Percentiles rank a stretch among this genome's conserved stretches.
Conservation (phyloP, 2,329 filamentous ascomycete genomes). For the Periconia sp. region DNA sequence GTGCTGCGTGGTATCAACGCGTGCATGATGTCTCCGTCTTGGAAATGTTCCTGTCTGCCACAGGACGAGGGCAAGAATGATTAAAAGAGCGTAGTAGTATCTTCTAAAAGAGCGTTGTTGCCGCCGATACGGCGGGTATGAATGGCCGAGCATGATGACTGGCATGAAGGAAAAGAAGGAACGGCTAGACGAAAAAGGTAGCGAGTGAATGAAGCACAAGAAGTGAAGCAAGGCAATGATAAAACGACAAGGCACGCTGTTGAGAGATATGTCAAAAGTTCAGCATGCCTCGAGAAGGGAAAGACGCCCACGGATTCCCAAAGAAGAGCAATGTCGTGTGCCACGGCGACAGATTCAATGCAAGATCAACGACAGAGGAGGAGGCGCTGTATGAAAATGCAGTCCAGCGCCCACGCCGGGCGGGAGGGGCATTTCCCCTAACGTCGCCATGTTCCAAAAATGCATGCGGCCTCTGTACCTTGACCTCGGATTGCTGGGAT, state of each 20-base stretch:
- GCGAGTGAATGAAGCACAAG: neutral
- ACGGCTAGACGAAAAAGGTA: neutral
- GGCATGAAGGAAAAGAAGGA: slow-evolving; percentile 3
- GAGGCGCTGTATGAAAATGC: neutral
- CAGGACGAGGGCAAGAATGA: slow-evolving; percentile 8
- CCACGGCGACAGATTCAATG: neutral
- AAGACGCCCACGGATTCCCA: neutral
- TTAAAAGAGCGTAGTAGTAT: slow-evolving; percentile 11
- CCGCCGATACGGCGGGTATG: slow-evolving; percentile 11
- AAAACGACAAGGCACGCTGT: neutral
- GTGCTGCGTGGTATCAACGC: slow-evolving; percentile 4
- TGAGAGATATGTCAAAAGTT: neutral
- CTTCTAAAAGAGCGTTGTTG: slow-evolving; percentile 15
- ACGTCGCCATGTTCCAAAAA: neutral
- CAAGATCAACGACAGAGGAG: neutral
- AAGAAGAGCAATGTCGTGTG: slow-evolving; percentile 5
- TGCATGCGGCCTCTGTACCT: neutral
- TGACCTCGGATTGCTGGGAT: neutral
- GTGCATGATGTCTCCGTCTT: neutral
- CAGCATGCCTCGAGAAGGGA: neutral
- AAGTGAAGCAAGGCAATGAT: neutral
- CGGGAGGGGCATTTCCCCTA: neutral
- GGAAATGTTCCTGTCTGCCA: slow-evolving; percentile 8
- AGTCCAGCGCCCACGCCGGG: neutral
- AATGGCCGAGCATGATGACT: slow-evolving; percentile 14